These are phyloP conservation scores for Suillus subalutaceus DNA, from an alignment of 768 basidiomycete species.

Conservation along the genomic window DNA sequence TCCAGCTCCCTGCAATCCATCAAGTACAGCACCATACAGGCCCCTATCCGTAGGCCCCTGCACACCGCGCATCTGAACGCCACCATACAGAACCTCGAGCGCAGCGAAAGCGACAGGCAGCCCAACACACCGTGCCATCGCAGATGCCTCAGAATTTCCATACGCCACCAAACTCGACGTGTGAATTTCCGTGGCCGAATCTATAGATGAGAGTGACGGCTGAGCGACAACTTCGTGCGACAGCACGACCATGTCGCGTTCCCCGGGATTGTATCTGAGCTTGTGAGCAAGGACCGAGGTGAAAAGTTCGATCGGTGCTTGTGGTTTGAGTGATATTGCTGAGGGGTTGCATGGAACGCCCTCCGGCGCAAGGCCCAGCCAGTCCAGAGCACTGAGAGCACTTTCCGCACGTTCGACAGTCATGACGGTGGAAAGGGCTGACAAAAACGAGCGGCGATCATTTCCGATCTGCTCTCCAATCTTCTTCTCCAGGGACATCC, in stretches of 20 bases:
- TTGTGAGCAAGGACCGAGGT: slow-evolving; percentile 71
- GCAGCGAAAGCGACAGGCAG: slow-evolving; percentile 87
- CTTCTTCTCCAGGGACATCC: slow-evolving; percentile 34
- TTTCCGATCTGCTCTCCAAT: slow-evolving; percentile 28
- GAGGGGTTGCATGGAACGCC: background rate
- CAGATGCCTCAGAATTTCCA: slow-evolving; percentile 61
- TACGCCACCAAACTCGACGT: slow-evolving; percentile 69
- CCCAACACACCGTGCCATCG: slow-evolving; percentile 92
- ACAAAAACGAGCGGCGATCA: slow-evolving; percentile 36
- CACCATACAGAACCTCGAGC: slow-evolving; percentile 67
- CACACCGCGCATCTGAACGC: slow-evolving; percentile 59
- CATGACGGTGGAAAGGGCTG: slow-evolving; percentile 34
- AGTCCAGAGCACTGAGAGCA: slow-evolving; percentile 48
- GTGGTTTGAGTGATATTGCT: slow-evolving; percentile 47
- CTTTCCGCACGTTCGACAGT: slow-evolving; percentile 23
- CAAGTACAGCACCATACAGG: slow-evolving; percentile 66
- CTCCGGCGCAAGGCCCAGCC: slow-evolving; percentile 25
- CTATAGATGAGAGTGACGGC: slow-evolving; percentile 13
- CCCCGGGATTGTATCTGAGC: slow-evolving; percentile 66
- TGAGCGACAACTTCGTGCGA: slow-evolving; percentile 76
- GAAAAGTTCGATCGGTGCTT: slow-evolving; percentile 72
- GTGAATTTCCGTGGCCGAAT: slow-evolving; percentile 50
- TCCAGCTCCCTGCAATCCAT: slow-evolving; percentile 54
- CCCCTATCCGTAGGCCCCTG: slow-evolving; percentile 62
- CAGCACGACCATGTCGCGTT: slow-evolving; percentile 87